A percentile compares a stretch with the other conserved stretches of the same genome.
Conservation (phyloP, 768 basidiomycete genomes). For the Cystoderma amianthinum region DNA sequence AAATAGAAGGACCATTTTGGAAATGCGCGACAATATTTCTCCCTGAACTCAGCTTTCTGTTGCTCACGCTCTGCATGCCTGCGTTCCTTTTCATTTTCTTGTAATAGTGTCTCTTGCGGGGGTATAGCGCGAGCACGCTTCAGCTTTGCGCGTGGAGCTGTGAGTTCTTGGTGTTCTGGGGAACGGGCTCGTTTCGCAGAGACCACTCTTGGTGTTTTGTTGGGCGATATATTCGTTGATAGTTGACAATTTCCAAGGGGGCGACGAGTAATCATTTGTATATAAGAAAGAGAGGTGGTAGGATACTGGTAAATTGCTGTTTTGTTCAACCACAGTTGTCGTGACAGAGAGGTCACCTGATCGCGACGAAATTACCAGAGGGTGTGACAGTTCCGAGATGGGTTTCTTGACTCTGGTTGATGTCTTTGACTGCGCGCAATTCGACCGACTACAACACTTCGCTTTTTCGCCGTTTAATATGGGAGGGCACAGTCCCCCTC, state of each 20-base stretch:
- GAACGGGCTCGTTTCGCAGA: slow-evolving; percentile 40
- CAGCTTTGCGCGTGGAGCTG: slow-evolving; percentile 7
- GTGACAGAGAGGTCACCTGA: not conserved
- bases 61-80: slow-evolving; percentile 45
- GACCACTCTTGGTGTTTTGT: slow-evolving; percentile 20
- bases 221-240: slow-evolving; percentile 22
- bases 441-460: slow-evolving; percentile 55
- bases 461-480: slow-evolving; percentile 81
- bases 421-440: slow-evolving; percentile 8
- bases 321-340: not conserved
- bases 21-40: slow-evolving; percentile 83
- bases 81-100: slow-evolving; percentile 37
- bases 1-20: slow-evolving; percentile 83
- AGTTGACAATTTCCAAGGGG: slow-evolving; percentile 39
- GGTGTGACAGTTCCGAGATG: too few relatives aligned
- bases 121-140: slow-evolving; percentile 39
- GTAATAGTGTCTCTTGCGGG: slow-evolving; percentile 14
- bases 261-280: slow-evolving; percentile 43
- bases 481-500: slow-evolving; percentile 88
- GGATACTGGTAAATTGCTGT: not conserved
- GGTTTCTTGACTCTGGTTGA: too few relatives aligned
- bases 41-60: slow-evolving; percentile 64
- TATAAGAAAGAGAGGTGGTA: slow-evolving; percentile 18
- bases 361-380: not conserved
- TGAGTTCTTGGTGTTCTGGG: slow-evolving; percentile 36